Conservation (phyloP, 2,329 filamentous ascomycete species). For the Fusarium cyanostomum region DNA sequence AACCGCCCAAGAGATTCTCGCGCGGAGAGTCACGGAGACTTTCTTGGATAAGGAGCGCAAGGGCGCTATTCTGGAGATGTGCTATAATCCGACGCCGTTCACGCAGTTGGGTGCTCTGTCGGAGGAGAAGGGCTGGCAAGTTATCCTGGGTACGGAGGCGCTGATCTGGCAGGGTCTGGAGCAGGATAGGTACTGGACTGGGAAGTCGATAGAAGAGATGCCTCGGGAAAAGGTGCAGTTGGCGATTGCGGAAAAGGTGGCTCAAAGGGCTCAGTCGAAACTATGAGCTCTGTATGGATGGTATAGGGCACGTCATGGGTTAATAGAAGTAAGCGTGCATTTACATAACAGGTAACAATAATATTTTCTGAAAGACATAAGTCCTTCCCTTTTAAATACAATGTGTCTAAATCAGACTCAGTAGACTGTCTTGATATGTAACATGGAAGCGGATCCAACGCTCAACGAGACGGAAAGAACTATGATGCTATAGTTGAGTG, state of each 20-base stretch:
- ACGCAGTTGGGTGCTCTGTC: slow-evolving; percentile 73
- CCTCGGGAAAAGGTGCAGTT: slow-evolving; percentile 38
- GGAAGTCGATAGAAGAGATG: slow-evolving; percentile 64
- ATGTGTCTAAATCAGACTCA: too few relatives aligned
- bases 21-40: slow-evolving; percentile 64
- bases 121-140: slow-evolving; percentile 71
- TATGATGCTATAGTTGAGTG: too few relatives aligned
- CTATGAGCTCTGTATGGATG: slow-evolving; percentile 12
- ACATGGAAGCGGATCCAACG: too few relatives aligned
- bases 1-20: slow-evolving; percentile 68
- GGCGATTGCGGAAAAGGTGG: slow-evolving; percentile 41
- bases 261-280: slow-evolving; percentile 36
- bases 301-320: neutral
- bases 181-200: slow-evolving; percentile 74
- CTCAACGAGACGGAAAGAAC: too few relatives aligned
- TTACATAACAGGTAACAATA: neutral
- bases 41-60: slow-evolving; percentile 61
- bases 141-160: slow-evolving; percentile 79
- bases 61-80: slow-evolving; percentile 82
- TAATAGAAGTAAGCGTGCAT: slow-evolving; percentile 25
- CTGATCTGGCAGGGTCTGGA: slow-evolving; percentile 81
- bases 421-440: too few relatives aligned
- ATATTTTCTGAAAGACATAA: too few relatives aligned
- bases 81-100: slow-evolving; percentile 78
- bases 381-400: too few relatives aligned